phyloP scores from a whole-genome alignment of 1,139 yeast species.

The Zygoascus hellenicus region DNA sequence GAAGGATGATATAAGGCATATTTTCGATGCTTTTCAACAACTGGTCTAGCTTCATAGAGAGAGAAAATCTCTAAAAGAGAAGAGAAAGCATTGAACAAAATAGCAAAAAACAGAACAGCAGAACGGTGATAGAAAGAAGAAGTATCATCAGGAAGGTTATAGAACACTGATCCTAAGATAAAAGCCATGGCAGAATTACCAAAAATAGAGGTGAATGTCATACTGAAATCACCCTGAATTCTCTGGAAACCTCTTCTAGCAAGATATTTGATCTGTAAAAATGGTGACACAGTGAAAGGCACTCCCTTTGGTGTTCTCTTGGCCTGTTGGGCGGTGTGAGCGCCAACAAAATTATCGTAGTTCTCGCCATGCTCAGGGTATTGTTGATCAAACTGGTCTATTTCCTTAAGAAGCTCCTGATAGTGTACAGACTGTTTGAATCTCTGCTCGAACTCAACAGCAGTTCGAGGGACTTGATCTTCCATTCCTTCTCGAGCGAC shows the following conservation, averaged over 20 bases:
- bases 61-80: constrained; percentile 69
- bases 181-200: constrained; percentile 73
- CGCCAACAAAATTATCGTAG: constrained; percentile 23
- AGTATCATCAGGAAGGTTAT: constrained; percentile 47
- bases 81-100: constrained; percentile 69
- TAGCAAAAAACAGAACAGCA: constrained; percentile 70
- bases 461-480: constrained; percentile 57
- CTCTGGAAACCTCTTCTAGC: constrained; percentile 59
- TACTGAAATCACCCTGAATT: constrained; percentile 58
- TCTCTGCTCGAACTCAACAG: constrained; percentile 58
- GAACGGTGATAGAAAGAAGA: constrained; percentile 61
- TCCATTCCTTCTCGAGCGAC: constrained; percentile 51
- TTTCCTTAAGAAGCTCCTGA: constrained; percentile 35
- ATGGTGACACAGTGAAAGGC: constrained; percentile 60
- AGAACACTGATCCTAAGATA: constrained; percentile 68
- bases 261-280: constrained; percentile 58
- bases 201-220: constrained; percentile 51
- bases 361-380: constrained; percentile 23
- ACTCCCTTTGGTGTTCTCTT: constrained; percentile 48
- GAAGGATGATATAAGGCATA: constrained; percentile 74
- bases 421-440: constrained; percentile 61
- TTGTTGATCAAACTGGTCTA: constrained; percentile 35
- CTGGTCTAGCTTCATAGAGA: constrained; percentile 65
- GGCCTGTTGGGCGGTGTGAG: constrained; percentile 41
- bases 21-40: constrained; percentile 72